These are phyloP conservation scores for Salix purpurea DNA, from an alignment of 345 rosid genomes.

Conservation along the genomic window DNA sequence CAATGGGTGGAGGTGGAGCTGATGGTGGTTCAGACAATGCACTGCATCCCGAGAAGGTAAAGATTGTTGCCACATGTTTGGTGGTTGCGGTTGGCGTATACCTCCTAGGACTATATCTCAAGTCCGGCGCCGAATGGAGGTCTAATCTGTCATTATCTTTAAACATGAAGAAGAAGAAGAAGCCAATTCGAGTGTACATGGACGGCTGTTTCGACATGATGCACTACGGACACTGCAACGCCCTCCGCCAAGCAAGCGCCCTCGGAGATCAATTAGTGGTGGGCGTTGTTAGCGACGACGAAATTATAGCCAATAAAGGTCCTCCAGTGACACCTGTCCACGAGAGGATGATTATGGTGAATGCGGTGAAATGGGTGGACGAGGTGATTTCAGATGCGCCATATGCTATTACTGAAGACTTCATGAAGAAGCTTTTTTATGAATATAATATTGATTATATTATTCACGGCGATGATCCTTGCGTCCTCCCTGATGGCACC, in stretches of 20 bases:
- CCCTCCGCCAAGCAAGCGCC: conserved; percentile 70
- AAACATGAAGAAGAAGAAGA: conserved; percentile 33
- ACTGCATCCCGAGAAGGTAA: not conserved
- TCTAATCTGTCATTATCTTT: not conserved
- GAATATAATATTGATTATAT: conserved; percentile 64
- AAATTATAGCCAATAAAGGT: conserved; percentile 66
- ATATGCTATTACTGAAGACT: conserved; percentile 64
- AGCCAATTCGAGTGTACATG: conserved; percentile 64
- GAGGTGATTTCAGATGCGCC: conserved; percentile 76
- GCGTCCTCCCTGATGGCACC: conserved; percentile 74
- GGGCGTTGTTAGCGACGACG: conserved; percentile 71
- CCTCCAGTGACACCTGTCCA: conserved; percentile 70
- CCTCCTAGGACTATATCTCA: conserved; percentile 17
- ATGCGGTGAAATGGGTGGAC: conserved; percentile 74
- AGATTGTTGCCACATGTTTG: not conserved
- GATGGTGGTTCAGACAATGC: not conserved
- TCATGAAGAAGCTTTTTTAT: conserved; percentile 64
- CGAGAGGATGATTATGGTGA: conserved; percentile 70
- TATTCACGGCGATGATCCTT: conserved; percentile 77
- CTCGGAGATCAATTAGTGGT: conserved; percentile 68
- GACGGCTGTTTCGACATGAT: conserved; percentile 84
- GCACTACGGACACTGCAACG: conserved; percentile 86
- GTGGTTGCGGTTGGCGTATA: conserved; percentile 14
- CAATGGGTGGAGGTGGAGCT: not conserved
- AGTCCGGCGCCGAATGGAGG: conserved; percentile 1